phyloP scores from a whole-genome alignment of 345 rosid species.

The Arabidopsis arenosa region DNA sequence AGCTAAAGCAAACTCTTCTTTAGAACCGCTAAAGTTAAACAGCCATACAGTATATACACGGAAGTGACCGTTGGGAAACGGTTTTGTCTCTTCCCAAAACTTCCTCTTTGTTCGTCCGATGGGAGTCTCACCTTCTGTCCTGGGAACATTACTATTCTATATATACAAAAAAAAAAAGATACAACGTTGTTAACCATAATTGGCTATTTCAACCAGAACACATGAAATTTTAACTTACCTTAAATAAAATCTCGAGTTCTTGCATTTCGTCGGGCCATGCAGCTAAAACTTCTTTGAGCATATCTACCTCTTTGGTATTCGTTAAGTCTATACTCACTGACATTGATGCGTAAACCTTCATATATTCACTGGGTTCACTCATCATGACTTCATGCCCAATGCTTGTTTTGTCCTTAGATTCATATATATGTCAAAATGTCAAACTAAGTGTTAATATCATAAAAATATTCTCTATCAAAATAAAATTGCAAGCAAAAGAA shows the following conservation, averaged over 20 bases:
- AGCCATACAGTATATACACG: not conserved
- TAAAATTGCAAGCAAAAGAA: not conserved
- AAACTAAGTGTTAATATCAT: not conserved
- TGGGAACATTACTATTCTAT: not conserved
- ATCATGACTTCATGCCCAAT: not conserved
- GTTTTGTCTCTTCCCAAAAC: not conserved
- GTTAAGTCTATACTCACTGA: not conserved
- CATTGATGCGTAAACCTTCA: not conserved
- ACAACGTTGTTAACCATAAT: not conserved
- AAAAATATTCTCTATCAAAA: not conserved
- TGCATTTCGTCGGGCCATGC: not conserved
- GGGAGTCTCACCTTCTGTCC: not conserved
- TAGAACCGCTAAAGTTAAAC: not conserved
- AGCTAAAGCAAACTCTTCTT: not conserved
- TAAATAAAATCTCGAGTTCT: not conserved
- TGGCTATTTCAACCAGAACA: not conserved
- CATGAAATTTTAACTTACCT: not conserved
- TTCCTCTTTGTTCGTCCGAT: not conserved
- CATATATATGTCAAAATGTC: too few species aligned
- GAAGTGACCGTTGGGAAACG: not conserved
- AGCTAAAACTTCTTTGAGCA: not conserved
- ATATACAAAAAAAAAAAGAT: too few species aligned
- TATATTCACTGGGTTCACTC: not conserved
- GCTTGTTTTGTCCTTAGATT: not conserved
- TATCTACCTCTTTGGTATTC: not conserved